These are phyloP conservation scores for Hapsidospora chrysogenum DNA, from an alignment of 495 filamentous ascomycete genomes.

Conservation along the genomic window DNA sequence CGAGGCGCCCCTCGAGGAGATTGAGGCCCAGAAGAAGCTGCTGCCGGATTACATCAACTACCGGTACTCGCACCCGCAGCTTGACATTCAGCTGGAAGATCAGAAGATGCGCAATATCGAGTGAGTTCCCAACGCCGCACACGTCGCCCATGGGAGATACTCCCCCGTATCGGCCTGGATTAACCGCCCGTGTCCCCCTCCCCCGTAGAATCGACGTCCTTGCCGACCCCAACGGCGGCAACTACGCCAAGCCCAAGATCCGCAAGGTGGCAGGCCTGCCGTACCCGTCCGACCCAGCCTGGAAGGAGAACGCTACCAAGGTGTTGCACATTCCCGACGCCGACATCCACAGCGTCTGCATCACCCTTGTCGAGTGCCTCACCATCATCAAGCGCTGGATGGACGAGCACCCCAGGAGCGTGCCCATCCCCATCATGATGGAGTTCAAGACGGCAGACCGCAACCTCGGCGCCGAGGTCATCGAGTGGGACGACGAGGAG, in stretches of 20 bases:
- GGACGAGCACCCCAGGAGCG: slow-evolving; percentile 8
- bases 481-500: slow-evolving; percentile 6
- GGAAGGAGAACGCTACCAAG: slow-evolving; percentile 9
- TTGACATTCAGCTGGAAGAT: slow-evolving; percentile 11
- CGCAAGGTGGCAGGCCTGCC: slow-evolving; percentile 5
- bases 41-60: neutral
- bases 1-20: slow-evolving; percentile 8
- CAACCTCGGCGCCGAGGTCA: slow-evolving; percentile 3
- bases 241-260: slow-evolving; percentile 11
- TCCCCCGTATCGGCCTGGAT: too few relatives aligned
- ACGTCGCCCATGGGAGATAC: too few relatives aligned
- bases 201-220: slow-evolving; percentile 8
- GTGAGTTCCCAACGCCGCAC: neutral
- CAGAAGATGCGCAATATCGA: slow-evolving; percentile 11
- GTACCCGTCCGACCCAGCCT: slow-evolving; percentile 4
- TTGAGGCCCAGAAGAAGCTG: neutral
- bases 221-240: slow-evolving; percentile 11
- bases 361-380: slow-evolving; percentile 11
- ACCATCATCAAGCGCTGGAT: slow-evolving; percentile 10
- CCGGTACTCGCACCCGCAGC: slow-evolving; percentile 5
- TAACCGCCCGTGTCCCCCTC: too few relatives aligned
- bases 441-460: slow-evolving; percentile 10
- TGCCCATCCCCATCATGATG: slow-evolving; percentile 14
- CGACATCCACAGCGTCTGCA: slow-evolving; percentile 10
- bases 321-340: slow-evolving; percentile 13